Evolutionary conservation across 2,329 filamentous ascomycete genomes (phyloP), one percentile per base, ranked within the genome.

Genomic region (Trichoderma sp.): DNA sequence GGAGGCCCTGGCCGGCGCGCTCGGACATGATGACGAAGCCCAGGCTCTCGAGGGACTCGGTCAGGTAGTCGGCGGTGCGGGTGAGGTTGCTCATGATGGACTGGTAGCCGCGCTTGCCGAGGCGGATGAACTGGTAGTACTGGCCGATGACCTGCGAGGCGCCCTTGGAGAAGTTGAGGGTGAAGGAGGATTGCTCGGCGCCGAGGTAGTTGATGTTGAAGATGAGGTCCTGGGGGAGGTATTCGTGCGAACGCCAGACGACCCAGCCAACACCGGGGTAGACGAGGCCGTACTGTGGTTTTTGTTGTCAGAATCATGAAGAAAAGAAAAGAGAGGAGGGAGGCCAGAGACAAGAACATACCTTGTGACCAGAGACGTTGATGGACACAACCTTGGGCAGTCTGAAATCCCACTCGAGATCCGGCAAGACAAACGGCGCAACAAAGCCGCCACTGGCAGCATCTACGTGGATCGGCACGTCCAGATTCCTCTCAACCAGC

Each of bases 171-270:
- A 98, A 98, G 84, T 98, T 98, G 69, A 98, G 88, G 0, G 94
- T 97, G 82, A 97, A 97, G 3, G 93, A 97, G 2, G 93, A 91
- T 78, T 98, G 94, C 76, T 97, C 93, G 12, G 94, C 94, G 59
- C 94, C 94, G 6, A 97, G 90, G 81, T 98, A 98, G 86, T 97
- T 97, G 86, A 98, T 97, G 85, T 97, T 97, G 87, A 98, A 98
- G 74, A 98, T 93, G 25, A 97, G 89, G 75, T 97, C 94, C 76
- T 94, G 86, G 8, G 94, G 94, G 3, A 97, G 86, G 80, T 85
- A 95, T 78, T 95, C 90, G 60, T 92, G 87, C 45, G 89, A 87
- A 57, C 94, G 89, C 93, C 94, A 97, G 72, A 97, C 84, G 12
- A 94, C 89, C 94, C 94, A 98, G 68, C 94, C 94, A 15, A 98